Evolutionary conservation across 768 basidiomycete species (phyloP), one percentile per base, ranked within the genome.

Genomic region (Hygrophorus russula): DNA sequence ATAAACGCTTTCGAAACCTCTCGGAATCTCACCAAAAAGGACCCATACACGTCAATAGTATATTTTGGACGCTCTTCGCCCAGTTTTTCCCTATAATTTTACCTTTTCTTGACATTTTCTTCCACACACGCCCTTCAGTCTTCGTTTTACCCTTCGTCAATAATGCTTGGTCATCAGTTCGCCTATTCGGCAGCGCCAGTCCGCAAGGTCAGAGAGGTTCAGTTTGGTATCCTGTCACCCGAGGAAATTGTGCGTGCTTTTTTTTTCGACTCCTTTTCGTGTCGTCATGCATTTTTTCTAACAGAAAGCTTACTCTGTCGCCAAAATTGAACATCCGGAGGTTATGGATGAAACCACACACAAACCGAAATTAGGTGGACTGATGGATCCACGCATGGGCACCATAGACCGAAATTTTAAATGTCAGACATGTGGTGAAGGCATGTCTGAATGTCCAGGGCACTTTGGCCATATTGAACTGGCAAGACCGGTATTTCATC

Each of bases 381-480:
- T 99, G 57, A 94, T 94, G 85, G 96, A 99, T 67, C 90, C 93
- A 40, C 80, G 90, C 47, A 90, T 98, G 85, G 96, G 96, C 31
- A 99, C 91, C 20, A 94, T 93, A 54, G 91, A 93, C 70, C 74
- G 91, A 52, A 92, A 93, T 61, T 93, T 94, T 69, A 98, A 98
- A 69, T 99, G 96, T 61, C 92, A 97, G 69, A 98, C 96, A 20
- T 98, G 96, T 62, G 93, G 92, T 52, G 96, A 99, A 73, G 94
- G 93, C n/a, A 97, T 98, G 93, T 83, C 91, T 13, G 96, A 98
- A 61, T 99, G 96, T 68, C 93, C 96, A 19, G 96, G 96, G 40
- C 96, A 98, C 63, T 99, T 99, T 68, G 96, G 96, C 44, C 93
- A 98, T 61, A 90, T 99, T 56, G 96, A 99, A 66, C 69, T 99